phyloP scores from a whole-genome alignment of 1,284 basidiomycete genomes.

The Gymnopus androsaceus region DNA sequence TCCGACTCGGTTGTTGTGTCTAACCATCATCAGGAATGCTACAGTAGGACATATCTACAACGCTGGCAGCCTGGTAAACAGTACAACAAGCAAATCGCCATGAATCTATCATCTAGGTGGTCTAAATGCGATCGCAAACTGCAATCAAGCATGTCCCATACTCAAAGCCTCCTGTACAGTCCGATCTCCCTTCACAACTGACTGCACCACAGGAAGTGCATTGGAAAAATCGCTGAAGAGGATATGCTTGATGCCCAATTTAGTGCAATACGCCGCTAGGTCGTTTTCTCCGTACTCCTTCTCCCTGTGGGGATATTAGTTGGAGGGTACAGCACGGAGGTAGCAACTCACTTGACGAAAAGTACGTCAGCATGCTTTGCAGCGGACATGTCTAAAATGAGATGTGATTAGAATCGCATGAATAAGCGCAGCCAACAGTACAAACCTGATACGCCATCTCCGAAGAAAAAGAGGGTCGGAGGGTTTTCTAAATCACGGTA shows the following conservation, averaged over 20 bases:
- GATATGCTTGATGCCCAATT: constrained; percentile 68
- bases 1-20: too few relatives aligned
- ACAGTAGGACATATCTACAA: too few relatives aligned
- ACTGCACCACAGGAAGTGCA: constrained; percentile 59
- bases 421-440: constrained; percentile 16
- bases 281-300: constrained; percentile 84
- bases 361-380: constrained; percentile 87
- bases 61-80: too few relatives aligned
- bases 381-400: constrained; percentile 76
- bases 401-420: background rate
- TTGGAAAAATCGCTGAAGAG: constrained; percentile 68
- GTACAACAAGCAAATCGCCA: too few relatives aligned
- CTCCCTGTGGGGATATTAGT: too few relatives aligned
- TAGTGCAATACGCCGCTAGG: constrained; percentile 75
- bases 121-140: too few relatives aligned
- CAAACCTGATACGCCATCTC: constrained; percentile 89
- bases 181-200: constrained; percentile 63
- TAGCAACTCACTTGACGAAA: too few relatives aligned
- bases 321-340: too few relatives aligned
- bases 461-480: constrained; percentile 91
- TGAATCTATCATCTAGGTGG: too few relatives aligned
- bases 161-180: constrained; percentile 44
- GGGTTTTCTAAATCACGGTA: constrained; percentile 72
- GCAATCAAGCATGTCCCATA: constrained; percentile 10
- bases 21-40: too few relatives aligned